Percentiles rank a stretch among this genome's conserved stretches.
Evolutionary conservation across 768 basidiomycete genomes (phyloP).

Genomic region (Amanita subjunquillea): DNA sequence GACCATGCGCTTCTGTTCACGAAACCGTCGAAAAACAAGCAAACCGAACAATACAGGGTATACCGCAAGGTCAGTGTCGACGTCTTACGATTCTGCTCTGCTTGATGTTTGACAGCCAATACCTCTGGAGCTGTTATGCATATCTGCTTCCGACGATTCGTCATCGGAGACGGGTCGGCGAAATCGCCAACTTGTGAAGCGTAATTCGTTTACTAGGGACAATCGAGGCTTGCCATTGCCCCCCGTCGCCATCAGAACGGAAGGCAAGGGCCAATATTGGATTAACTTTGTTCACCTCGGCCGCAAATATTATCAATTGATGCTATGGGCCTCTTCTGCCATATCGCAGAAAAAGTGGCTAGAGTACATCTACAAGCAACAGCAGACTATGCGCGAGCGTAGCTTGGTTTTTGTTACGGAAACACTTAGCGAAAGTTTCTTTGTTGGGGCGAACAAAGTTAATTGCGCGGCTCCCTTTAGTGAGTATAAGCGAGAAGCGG

Average conservation of each 20-base stretch:
- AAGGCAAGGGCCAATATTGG: slow-evolving; percentile 76
- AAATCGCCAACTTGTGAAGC: slow-evolving; percentile 33
- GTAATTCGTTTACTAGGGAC: slow-evolving; percentile 30
- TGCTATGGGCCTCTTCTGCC: slow-evolving; percentile 83
- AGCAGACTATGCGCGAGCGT: slow-evolving; percentile 72
- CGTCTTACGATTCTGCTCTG: neutral
- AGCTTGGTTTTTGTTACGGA: slow-evolving; percentile 82
- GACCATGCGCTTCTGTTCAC: slow-evolving; percentile 95
- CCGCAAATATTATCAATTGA: slow-evolving; percentile 83
- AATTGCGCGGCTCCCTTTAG: slow-evolving; percentile 86
- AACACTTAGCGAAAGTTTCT: slow-evolving; percentile 81
- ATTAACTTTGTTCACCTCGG: slow-evolving; percentile 94
- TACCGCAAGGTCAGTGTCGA: slow-evolving; percentile 72
- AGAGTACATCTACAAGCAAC: slow-evolving; percentile 84
- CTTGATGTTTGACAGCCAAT: slow-evolving; percentile 58
- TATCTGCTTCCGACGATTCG: slow-evolving; percentile 68
- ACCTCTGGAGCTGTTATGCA: slow-evolving; percentile 83
- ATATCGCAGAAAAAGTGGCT: slow-evolving; percentile 90
- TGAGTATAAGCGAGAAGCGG: slow-evolving; percentile 34
- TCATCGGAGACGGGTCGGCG: slow-evolving; percentile 21
- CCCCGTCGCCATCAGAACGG: slow-evolving; percentile 41
- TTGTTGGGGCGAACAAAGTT: slow-evolving; percentile 74
- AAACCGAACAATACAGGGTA: slow-evolving; percentile 87
- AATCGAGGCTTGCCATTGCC: slow-evolving; percentile 28
- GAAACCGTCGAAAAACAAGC: slow-evolving; percentile 74